phyloP scores from a whole-genome alignment of 768 basidiomycete species.

The Dentipellis sp. region DNA sequence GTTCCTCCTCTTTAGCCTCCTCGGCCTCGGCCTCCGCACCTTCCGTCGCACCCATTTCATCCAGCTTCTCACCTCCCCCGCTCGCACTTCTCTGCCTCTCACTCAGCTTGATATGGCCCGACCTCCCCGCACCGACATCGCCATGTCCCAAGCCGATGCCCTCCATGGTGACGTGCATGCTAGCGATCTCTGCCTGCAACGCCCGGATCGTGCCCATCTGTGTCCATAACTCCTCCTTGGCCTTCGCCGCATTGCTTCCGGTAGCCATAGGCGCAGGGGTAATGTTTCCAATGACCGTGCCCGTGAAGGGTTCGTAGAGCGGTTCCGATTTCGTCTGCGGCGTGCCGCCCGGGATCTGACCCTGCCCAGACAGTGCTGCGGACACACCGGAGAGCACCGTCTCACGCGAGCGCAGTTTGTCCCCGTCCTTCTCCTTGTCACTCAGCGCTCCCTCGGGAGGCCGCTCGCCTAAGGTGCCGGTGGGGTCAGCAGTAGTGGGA shows the following conservation, averaged over 20 bases:
- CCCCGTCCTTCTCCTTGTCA: background rate
- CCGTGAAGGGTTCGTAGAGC: conserved; percentile 41
- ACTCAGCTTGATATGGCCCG: background rate
- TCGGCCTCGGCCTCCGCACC: conserved; percentile 31
- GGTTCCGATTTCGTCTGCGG: conserved; percentile 14
- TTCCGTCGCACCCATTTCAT: conserved; percentile 32
- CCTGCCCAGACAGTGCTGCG: conserved; percentile 4
- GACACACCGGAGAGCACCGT: conserved; percentile 1
- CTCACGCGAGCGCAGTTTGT: background rate
- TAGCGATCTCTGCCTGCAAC: conserved; percentile 62
- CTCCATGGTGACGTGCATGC: conserved; percentile 72
- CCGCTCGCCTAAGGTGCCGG: conserved; percentile 2
- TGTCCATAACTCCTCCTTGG: conserved; percentile 49
- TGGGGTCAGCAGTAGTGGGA: background rate
- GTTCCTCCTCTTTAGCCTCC: conserved; percentile 43
- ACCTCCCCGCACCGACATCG: background rate
- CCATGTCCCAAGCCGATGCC: conserved; percentile 32
- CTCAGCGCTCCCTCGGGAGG: background rate
- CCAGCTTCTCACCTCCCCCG: background rate
- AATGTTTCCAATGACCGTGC: conserved; percentile 31
- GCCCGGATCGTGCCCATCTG: conserved; percentile 63
- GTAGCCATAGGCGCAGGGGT: conserved; percentile 9
- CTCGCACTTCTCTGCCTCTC: conserved; percentile 5
- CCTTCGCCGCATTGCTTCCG: conserved; percentile 10
- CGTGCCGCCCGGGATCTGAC: conserved; percentile 13